Percentiles rank a stretch among this genome's conserved stretches.
Evolutionary conservation across 208 protist genomes (phyloP).

Genomic region (Leishmania lainsoni): DNA sequence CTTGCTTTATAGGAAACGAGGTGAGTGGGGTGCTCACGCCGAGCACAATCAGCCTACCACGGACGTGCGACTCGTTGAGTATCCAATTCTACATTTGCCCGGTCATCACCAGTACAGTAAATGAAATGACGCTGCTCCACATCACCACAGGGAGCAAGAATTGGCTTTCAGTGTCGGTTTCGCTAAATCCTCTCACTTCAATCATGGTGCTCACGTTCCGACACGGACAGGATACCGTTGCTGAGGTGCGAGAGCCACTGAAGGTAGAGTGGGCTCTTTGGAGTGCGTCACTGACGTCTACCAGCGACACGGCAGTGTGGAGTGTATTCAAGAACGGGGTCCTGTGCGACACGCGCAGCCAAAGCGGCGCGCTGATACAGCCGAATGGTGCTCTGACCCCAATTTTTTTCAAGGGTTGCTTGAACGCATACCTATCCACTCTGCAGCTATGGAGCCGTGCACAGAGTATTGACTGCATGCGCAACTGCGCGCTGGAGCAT

Average conservation of each 20-base stretch:
- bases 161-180: slow-evolving; percentile 59
- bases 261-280: slow-evolving; percentile 64
- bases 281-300: slow-evolving; percentile 65
- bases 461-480: slow-evolving; percentile 54
- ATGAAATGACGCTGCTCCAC: slow-evolving; percentile 52
- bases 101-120: slow-evolving; percentile 27
- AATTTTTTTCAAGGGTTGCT: slow-evolving; percentile 22
- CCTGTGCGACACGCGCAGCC: slow-evolving; percentile 40
- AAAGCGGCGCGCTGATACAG: slow-evolving; percentile 53
- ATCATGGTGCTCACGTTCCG: slow-evolving; percentile 61
- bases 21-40: slow-evolving; percentile 53
- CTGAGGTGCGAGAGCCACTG: slow-evolving; percentile 70
- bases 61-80: slow-evolving; percentile 65
- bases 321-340: slow-evolving; percentile 73
- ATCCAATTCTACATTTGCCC: slow-evolving; percentile 78
- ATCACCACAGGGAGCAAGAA: slow-evolving; percentile 46
- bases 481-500: slow-evolving; percentile 36
- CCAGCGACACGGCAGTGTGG: slow-evolving; percentile 72
- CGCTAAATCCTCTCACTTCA: slow-evolving; percentile 43
- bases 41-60: slow-evolving; percentile 44
- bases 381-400: slow-evolving; percentile 19
- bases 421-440: slow-evolving; percentile 38
- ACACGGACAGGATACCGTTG: slow-evolving; percentile 63
- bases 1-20: slow-evolving; percentile 32
- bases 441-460: slow-evolving; percentile 60